Base-by-base conservation (phyloP, 768 basidiomycete species). In the Rhizopogon roseolus region DNA sequence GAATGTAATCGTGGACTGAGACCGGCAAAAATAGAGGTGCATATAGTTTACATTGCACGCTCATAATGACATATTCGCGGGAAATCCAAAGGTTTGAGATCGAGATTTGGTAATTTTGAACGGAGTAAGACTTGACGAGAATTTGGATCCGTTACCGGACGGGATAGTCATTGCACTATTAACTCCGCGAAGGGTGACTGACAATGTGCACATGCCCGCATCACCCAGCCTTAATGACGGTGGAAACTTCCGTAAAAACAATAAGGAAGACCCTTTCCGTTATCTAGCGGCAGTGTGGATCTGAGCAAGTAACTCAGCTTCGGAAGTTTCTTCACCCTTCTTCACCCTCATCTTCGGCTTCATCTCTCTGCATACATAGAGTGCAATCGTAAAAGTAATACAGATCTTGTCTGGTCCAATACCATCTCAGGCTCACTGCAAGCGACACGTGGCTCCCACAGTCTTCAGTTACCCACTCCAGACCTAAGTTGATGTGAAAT, bases 11-110 rank as follows among this genome's bases (percentile, higher is more conserved):
- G 54, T 50, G 54, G 46, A 50, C 38, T 42, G 41, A 41, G 43
- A 53, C 57, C 62, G 67, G 65, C 56, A 59, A 64, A 64, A 71
- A 69, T 66, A 61, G 66, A 71, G 67, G 57, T 50, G 58, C 55
- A 59, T 57, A 64, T 57, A 64, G 64, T 63, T 67, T 70, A 57
- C 66, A 65, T 69, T 57, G 60, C 59, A 62, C 58, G 58, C 56
- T 25, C 62, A 60, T 60, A 68, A 55, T 37, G 63, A 62, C 40
- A 61, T 67, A 71, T 69, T 69, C 67, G 62, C 69, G 67, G 64
- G 67, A 71, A 66, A 64, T 56, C 53, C 54, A 46, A 49, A 46
- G 46, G 48, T 52, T 13, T 4, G 3, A 54, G 54, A 69, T 68
- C 67, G 8, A 70, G 67, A 69, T 69, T 63, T 60, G 41, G 17